Evolutionary conservation across 352 stramenopile species (phyloP), one percentile per base, ranked within the genome.

Genomic region (Phytophthora pinifolia): DNA sequence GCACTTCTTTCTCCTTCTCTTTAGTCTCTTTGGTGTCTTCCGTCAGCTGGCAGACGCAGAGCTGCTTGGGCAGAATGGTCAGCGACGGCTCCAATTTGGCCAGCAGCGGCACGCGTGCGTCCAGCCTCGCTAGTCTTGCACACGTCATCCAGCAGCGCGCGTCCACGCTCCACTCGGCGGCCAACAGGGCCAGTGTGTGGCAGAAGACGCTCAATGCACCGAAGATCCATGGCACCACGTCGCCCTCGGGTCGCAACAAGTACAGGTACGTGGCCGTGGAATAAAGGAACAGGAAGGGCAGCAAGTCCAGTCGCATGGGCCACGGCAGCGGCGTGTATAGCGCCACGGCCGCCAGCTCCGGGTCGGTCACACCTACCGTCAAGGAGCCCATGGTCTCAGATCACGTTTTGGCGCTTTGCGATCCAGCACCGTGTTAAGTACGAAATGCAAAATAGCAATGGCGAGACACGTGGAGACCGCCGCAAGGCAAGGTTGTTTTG

Each of bases 231-330:
- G 60, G 62, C 8, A 86, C 53, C 3, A 75, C 61, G 51, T 88
- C 77, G 30, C 63, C 55, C 10, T 44, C 53, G 0, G 69, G 55
- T 53, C 76, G 83, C 35, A 84, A 39, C 18, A 59, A 44, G 61
- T 82, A 89, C 43, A 86, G 64, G 46, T 86, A 88, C 36, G 82
- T 51, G 31, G 73, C 73, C 31, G 78, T 87, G 45, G 48, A 61
- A 54, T 91, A 88, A 15, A 91, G 60, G 46, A 88, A 67, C 32
- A 76, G n/a, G 59, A 91, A 91, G 7, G 81, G 81, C 25, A 87
- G 48, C 42, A 88, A 55, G 55, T 91, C 74, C 38, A 91, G 72
- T 4, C 79, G 80, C 53, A 88, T 62, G 12, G 61, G 32, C 61
- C 49, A 70, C 30, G 83, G 83, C 38, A 93, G 65, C 57, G 80